A percentile compares a stretch with the other conserved stretches of the same genome.
Evolutionary conservation across 2,329 filamentous ascomycete genomes (phyloP).

Genomic region (Fusarium pseudograminearum): DNA sequence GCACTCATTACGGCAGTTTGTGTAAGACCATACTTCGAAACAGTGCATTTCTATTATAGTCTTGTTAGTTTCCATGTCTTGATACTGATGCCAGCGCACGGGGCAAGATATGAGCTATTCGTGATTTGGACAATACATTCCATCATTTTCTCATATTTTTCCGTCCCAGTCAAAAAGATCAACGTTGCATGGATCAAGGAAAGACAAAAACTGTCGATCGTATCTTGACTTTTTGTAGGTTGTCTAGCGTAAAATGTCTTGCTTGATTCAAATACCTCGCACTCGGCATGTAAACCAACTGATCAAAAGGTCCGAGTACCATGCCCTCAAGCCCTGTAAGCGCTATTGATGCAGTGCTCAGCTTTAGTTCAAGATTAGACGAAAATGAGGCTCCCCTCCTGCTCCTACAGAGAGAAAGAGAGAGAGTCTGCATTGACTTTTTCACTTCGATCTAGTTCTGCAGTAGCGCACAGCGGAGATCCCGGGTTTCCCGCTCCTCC

Average conservation of each 20-base stretch:
- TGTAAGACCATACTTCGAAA: background rate
- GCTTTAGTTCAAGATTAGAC: background rate
- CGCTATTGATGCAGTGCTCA: constrained; percentile 9
- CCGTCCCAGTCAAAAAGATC: background rate
- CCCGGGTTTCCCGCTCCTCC: background rate
- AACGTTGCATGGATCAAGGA: background rate
- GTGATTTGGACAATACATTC: background rate
- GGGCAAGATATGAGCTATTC: background rate
- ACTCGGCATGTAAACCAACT: background rate
- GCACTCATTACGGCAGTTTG: background rate
- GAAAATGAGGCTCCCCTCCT: background rate
- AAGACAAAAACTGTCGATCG: background rate
- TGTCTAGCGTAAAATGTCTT: background rate
- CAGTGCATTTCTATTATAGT: background rate
- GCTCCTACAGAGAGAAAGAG: background rate
- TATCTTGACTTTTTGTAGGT: background rate
- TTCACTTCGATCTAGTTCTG: background rate
- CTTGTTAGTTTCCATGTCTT: background rate
- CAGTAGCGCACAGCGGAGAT: constrained; percentile 2
- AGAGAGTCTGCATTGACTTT: background rate
- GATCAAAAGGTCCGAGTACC: background rate
- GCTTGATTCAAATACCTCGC: background rate
- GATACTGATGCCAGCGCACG: too few relatives aligned
- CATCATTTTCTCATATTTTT: background rate
- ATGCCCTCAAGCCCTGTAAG: background rate